phyloP scores from a whole-genome alignment of 2,329 filamentous ascomycete genomes.

The Aspergillus sp. region DNA sequence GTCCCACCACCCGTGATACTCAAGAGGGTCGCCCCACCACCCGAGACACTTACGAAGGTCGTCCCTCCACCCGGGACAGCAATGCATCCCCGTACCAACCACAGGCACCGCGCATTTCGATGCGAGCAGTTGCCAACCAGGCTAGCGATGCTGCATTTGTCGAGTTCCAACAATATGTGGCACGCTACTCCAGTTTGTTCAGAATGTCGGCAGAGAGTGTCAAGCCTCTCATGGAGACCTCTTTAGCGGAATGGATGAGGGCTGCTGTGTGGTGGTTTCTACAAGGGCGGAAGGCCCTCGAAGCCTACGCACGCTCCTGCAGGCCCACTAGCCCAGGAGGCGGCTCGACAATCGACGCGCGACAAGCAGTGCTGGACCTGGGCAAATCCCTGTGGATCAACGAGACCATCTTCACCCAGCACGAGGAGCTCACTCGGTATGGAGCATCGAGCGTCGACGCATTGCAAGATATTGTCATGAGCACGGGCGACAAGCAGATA shows the following conservation, averaged over 20 bases:
- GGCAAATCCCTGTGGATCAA: slow-evolving; percentile 82
- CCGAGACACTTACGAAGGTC: slow-evolving; percentile 8
- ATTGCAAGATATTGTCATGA: slow-evolving; percentile 35
- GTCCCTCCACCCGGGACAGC: slow-evolving; percentile 11
- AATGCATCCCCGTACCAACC: slow-evolving; percentile 13
- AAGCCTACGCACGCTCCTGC: slow-evolving; percentile 61
- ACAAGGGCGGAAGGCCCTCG: slow-evolving; percentile 68
- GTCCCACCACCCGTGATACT: slow-evolving; percentile 4
- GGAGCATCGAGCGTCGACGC: slow-evolving; percentile 34
- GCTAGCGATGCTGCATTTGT: slow-evolving; percentile 60
- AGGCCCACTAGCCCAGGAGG: slow-evolving; percentile 48
- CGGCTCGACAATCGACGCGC: slow-evolving; percentile 40
- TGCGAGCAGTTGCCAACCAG: slow-evolving; percentile 34
- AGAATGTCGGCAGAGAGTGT: slow-evolving; percentile 68
- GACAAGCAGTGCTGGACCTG: slow-evolving; percentile 78
- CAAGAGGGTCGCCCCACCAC: slow-evolving; percentile 11
- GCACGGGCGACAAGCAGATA: slow-evolving; percentile 39
- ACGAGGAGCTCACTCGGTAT: slow-evolving; percentile 34
- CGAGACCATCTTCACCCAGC: slow-evolving; percentile 33
- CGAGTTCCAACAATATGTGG: slow-evolving; percentile 64
- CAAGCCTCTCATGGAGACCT: slow-evolving; percentile 57
- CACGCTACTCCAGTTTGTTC: slow-evolving; percentile 70
- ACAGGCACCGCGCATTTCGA: slow-evolving; percentile 26
- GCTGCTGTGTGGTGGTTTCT: slow-evolving; percentile 86
- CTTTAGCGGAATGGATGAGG: slow-evolving; percentile 62